Evolutionary conservation across 2,329 filamentous ascomycete genomes (phyloP), one percentile per base, ranked within the genome.

Genomic region (Huntiella omanensis): DNA sequence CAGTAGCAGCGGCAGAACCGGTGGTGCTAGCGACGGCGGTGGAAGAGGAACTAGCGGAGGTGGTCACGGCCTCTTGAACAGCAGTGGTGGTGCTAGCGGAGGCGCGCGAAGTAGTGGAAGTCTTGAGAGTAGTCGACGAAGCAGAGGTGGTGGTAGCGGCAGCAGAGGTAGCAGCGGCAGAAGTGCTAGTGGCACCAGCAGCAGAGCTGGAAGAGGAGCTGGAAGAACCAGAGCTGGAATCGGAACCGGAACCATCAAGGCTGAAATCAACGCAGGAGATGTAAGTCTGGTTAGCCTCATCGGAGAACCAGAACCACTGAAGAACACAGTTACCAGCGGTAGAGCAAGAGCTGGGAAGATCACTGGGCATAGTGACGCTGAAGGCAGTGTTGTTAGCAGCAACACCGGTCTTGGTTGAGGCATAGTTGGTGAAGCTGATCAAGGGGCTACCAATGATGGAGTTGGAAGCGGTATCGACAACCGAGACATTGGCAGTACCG

Each of bases 391-490:
- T 67, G 58, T 67, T 66, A 32, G 59, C 54, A 7, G 59, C 58
- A 33, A 66, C 51, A 28, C 53, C 54, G 10, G 56, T 41, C 48
- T 60, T 55, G 54, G 66, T 64, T 48, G 69, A 61, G 22, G 72
- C 74, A 54, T 77, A 78, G 53, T 60, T 61, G 53, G 66, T 62
- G 58, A 71, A 78, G 52, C 62, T 64, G 50, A 69, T 72, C 52
- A 78, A 61, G 11, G 68, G 65, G 41, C 58, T 49, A 33, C 71
- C 72, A 19, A 78, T 63, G 50, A 73, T 57, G 19, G 56, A 61
- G 60, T 75, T 69, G 52, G 64, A 65, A 34, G 62, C 60, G 8
- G 67, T 69, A 54, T 70, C 63, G 53, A 79, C 65, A 43, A 78
- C 64, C 13, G 68, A 73, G 35, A 78, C 70, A 57, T 77, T 77